These are phyloP conservation scores for Daphne laureola DNA, from an alignment of 441 rosid genomes.

Conservation along the genomic window DNA sequence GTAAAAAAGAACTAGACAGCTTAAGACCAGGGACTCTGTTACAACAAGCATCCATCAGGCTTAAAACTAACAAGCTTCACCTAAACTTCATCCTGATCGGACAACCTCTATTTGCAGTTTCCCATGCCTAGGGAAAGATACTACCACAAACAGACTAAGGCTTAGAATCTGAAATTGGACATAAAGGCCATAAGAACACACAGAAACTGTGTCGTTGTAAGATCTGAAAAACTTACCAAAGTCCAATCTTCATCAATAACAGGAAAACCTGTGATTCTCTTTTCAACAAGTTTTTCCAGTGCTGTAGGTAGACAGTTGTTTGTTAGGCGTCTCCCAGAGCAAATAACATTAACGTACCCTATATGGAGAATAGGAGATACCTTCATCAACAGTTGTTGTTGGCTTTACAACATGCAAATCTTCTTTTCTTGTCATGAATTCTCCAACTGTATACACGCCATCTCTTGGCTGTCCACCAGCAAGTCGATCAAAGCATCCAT, in stretches of 20 bases:
- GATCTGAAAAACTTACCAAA: slow-evolving; percentile 36
- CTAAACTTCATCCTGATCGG: too few species aligned
- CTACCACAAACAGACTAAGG: too few species aligned
- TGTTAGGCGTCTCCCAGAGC: neutral
- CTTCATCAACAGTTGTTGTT: slow-evolving; percentile 78
- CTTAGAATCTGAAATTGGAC: too few species aligned
- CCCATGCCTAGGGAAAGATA: too few species aligned
- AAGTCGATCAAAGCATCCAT: slow-evolving; percentile 2
- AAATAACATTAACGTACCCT: neutral
- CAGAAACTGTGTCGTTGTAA: neutral
- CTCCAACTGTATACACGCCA: slow-evolving; percentile 78
- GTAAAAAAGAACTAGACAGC: too few species aligned
- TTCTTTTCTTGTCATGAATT: slow-evolving; percentile 76
- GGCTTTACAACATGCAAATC: slow-evolving; percentile 71
- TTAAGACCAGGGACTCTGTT: too few species aligned
- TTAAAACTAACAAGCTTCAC: too few species aligned
- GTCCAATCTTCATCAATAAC: slow-evolving; percentile 82
- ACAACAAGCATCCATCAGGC: too few species aligned
- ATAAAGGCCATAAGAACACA: neutral
- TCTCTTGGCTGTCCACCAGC: slow-evolving; percentile 41
- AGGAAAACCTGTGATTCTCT: slow-evolving; percentile 87
- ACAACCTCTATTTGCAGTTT: too few species aligned
- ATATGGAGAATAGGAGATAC: slow-evolving; percentile 22
- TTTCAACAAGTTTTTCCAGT: slow-evolving; percentile 60
- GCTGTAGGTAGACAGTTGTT: slow-evolving; percentile 29